These are phyloP conservation scores for Yamadazyma dushanensis DNA, from an alignment of 1,139 yeast species.

Conservation along the genomic window DNA sequence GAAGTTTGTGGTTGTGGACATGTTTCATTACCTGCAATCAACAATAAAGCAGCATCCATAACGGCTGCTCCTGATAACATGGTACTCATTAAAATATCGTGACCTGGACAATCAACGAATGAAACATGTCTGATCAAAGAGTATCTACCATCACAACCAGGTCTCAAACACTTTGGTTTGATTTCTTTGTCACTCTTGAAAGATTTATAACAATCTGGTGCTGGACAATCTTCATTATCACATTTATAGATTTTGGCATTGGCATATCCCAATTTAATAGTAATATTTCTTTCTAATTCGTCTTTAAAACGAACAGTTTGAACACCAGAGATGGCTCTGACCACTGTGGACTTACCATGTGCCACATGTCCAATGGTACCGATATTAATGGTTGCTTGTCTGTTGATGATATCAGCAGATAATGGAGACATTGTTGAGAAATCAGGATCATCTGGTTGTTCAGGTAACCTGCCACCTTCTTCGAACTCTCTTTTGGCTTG, in stretches of 20 bases:
- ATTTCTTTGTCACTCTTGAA: conserved; percentile 94
- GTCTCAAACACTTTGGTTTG: conserved; percentile 84
- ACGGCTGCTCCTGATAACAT: conserved; percentile 99
- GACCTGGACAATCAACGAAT: conserved; percentile 99
- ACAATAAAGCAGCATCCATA: conserved; percentile 97
- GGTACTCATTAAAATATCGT: conserved; percentile 99
- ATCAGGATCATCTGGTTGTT: conserved; percentile 89
- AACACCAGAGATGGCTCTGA: conserved; percentile 97
- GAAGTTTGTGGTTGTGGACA: conserved; percentile 99
- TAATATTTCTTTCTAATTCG: conserved; percentile 97
- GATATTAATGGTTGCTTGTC: conserved; percentile 98
- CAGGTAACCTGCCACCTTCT: conserved; percentile 98
- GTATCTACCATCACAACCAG: conserved; percentile 84
- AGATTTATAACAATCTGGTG: conserved; percentile 93
- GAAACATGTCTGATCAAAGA: conserved; percentile 93
- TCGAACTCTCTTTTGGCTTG: conserved; percentile 79
- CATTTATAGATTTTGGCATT: conserved; percentile 97
- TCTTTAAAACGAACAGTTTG: conserved; percentile 99
- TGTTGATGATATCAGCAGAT: conserved; percentile 91
- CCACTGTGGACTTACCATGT: conserved; percentile 98
- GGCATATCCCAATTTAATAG: conserved; percentile 97
- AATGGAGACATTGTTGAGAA: conserved; percentile 76
- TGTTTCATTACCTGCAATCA: conserved; percentile 97
- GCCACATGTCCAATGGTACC: conserved; percentile 99
- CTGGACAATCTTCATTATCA: conserved; percentile 82